Evolutionary conservation across 2,329 filamentous ascomycete species (phyloP).

Genomic region (Nothopassalora personata): DNA sequence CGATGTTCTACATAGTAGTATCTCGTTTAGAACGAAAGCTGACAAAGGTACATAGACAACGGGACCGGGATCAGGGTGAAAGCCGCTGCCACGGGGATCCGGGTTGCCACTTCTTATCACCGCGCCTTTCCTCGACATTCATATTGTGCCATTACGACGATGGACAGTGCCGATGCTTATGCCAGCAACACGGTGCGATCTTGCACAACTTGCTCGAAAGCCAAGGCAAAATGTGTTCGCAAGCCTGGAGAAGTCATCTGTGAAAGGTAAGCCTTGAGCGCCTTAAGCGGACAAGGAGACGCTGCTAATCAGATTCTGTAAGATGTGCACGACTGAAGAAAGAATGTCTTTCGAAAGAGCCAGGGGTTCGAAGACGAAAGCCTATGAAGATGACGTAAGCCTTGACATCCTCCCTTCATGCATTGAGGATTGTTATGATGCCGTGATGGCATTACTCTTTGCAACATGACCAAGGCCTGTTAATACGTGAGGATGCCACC

Average conservation of each 20-base stretch:
- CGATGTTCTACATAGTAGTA: no score
- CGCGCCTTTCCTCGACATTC: neutral
- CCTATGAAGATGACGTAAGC: constrained; percentile 28
- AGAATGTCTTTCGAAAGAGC: constrained; percentile 28
- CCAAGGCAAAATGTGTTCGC: constrained; percentile 33
- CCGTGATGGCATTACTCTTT: neutral
- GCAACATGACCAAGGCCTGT: no score
- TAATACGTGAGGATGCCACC: no score
- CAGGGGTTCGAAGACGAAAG: constrained; percentile 24
- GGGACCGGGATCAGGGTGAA: neutral
- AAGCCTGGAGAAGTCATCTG: constrained; percentile 20
- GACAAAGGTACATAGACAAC: neutral
- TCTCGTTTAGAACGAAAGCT: no score
- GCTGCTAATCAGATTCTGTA: neutral
- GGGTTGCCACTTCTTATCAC: neutral
- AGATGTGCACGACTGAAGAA: constrained; percentile 31
- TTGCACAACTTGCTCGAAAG: constrained; percentile 30
- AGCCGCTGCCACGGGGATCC: neutral
- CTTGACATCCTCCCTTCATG: neutral
- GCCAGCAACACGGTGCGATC: constrained; percentile 14
- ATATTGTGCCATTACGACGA: neutral
- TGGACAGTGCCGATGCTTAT: constrained; percentile 7
- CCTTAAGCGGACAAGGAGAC: neutral
- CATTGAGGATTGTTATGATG: neutral
- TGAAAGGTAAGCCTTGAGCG: constrained; percentile 20